These are phyloP conservation scores for Melampsora americana DNA, from an alignment of 1,284 basidiomycete species.

Conservation along the genomic window DNA sequence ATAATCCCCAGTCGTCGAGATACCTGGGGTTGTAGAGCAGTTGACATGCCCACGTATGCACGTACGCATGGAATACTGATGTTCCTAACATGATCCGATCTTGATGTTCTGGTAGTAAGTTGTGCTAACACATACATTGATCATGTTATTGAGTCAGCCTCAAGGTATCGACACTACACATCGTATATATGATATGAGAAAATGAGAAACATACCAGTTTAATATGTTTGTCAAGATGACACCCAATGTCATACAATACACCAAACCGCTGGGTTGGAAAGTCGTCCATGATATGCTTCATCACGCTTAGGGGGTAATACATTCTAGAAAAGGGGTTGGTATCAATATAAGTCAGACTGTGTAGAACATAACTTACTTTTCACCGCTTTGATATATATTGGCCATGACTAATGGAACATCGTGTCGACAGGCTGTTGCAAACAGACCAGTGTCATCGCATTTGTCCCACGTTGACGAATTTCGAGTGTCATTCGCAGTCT, in stretches of 20 bases:
- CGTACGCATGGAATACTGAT: constrained; percentile 36
- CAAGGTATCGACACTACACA: no score
- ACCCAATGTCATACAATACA: constrained; percentile 18
- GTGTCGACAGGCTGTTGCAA: no score
- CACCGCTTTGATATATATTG: constrained; percentile 9
- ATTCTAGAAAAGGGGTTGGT: background rate
- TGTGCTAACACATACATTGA: background rate
- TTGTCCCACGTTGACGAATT: no score
- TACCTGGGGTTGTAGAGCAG: constrained; percentile 16
- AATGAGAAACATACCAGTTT: constrained; percentile 2
- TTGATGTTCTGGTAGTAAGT: background rate
- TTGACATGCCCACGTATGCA: constrained; percentile 34
- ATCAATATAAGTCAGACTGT: background rate
- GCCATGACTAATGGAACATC: constrained; percentile 6
- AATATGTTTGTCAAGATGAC: constrained; percentile 10
- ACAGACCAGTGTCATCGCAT: no score
- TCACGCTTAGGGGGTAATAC: constrained; percentile 15
- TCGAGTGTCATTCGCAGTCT: constrained; percentile 9
- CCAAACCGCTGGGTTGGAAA: background rate
- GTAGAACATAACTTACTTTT: background rate
- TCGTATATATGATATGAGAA: no score
- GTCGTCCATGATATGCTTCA: background rate
- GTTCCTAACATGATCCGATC: constrained; percentile 24
- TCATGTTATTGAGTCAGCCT: no score
- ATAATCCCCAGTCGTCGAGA: constrained; percentile 3